Evolutionary conservation across 768 basidiomycete genomes (phyloP), one percentile per base, ranked within the genome.

Genomic region (Fibroporia radiculosa): DNA sequence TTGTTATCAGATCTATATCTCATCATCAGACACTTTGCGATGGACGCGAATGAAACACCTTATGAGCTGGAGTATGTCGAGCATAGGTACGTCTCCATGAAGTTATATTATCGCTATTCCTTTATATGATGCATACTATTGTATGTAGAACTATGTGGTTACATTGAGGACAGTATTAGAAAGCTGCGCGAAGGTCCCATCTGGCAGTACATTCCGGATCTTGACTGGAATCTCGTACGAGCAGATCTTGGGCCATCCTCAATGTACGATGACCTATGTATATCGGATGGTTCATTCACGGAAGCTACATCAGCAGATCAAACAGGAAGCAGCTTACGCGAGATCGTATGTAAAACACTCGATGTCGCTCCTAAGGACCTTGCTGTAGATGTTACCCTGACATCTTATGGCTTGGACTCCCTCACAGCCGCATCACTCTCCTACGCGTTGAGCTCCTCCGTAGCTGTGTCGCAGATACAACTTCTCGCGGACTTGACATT

Each of bases 381-480:
- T 34, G 57, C 59, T 4, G 42, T 51, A 1, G 61, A 69, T 8
- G 60, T 67, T 8, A 69, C 71, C 1, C 56, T 73, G 35, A 68
- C 67, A 1, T 56, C 64, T 2, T 71, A 70, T 36, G 71, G 71
- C 8, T 54, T 70, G n/a, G 70, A 71, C 48, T 71, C 70, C 1
- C 59, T 71, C 6, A 58, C 64, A 10, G 69, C 70, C 14, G 62
- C 63, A 3, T 58, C 60, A 13, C 48, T 70, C 10, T 64, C 69
- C 3, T 58, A 57, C 40, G 57, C 58, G 2, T 58, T 71, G 28
- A 56, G 58, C 5, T 54, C 62, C 0, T 54, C 53, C 28, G 50
- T 66, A 14, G 42, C 54, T 20, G 49, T 65, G 26, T 58, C 65
- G 2, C 67, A 69, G 44, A 52, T 69, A 39, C 67, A 69, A 45